Base-by-base conservation (phyloP, 1,284 basidiomycete genomes). In the Microbotryum intermedium region DNA sequence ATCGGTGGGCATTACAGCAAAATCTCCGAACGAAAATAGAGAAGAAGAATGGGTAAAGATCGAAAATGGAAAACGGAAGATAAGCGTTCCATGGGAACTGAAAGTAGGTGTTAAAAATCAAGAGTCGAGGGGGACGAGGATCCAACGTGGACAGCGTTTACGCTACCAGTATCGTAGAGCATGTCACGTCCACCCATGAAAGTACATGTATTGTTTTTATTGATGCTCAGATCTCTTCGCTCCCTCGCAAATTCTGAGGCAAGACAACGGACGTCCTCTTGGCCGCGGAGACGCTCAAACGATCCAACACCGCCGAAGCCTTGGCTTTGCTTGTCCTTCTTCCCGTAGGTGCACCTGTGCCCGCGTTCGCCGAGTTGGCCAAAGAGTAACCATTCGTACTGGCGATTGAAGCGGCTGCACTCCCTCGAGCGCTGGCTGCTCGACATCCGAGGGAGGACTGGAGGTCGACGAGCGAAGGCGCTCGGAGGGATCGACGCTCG, bases 391-490 rank as follows among this genome's bases (percentile, higher is more conserved):
- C 50, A 39, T 20, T 58, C 34, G 57, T 58, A 51, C 50, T 53
- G 7, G 51, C 57, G 11, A 58, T 42, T 4, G 51, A 53, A 2
- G 57, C 50, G 18, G 57, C 49, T 6, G 43, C 51, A 34, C 57
- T 58, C 8, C 26, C 43, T 8, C 51, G 51, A 11, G 39, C 49
- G 25, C 43, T 47, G 4, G 45, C 29, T 6, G 50, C n/a, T n/a
- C 26, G 47, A 21, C 46, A 29, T 13, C 57, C 57, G 44, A 58
- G 51, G 16, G 57, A 58, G 23, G 21, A 45, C 42, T 58, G 57
- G 4, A 58, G 50, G 45, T 58, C 57, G 23, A 51, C 57, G n/a
- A 58, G 30, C 8, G 57, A 58, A n/a, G 57, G 57, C 11, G 57
- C 45, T 18, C 51, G 51, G 57, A 58, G 34, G 11, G 57, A 53